phyloP scores from a whole-genome alignment of 192 early-diverging fungal genomes.

The Haplosporangium gracile region DNA sequence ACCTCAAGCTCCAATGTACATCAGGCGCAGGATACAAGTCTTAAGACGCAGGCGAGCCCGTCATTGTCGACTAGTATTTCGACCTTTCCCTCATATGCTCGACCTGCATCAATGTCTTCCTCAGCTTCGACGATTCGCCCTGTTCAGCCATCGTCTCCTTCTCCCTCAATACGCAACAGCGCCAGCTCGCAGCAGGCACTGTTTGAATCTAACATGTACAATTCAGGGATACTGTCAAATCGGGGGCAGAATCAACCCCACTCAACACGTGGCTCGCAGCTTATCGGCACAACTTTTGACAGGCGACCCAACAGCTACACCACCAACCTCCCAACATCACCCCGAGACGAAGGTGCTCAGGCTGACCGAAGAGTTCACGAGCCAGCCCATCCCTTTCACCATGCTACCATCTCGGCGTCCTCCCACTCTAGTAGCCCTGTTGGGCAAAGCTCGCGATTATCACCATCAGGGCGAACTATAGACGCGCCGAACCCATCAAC shows the following conservation, averaged over 20 bases:
- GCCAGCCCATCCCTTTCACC: constrained; percentile 47
- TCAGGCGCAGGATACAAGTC: neutral
- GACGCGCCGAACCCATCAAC: neutral
- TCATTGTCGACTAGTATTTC: constrained; percentile 43
- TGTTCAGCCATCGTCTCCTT: constrained; percentile 39
- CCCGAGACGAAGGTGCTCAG: constrained; percentile 15
- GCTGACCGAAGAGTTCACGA: constrained; percentile 13
- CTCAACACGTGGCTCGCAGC: constrained; percentile 42
- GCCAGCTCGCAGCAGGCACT: constrained; percentile 16
- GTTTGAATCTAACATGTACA: constrained; percentile 21
- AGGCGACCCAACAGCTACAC: constrained; percentile 9
- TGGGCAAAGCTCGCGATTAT: neutral
- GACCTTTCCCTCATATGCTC: constrained; percentile 23
- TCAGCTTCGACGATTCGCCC: constrained; percentile 54
- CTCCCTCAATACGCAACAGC: constrained; percentile 22
- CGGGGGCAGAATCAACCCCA: constrained; percentile 32
- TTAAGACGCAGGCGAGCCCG: constrained; percentile 42
- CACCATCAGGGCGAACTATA: neutral
- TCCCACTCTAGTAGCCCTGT: neutral
- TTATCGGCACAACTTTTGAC: constrained; percentile 14
- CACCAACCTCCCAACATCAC: constrained; percentile 30
- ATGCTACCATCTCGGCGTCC: constrained; percentile 34
- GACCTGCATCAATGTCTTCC: constrained; percentile 50
- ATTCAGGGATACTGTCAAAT: constrained; percentile 27
- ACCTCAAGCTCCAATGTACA: constrained; percentile 5